Evolutionary conservation across 176 grass and related monocot species (phyloP), one percentile per base, ranked within the genome.

Genomic region (Luzula sylvatica): DNA sequence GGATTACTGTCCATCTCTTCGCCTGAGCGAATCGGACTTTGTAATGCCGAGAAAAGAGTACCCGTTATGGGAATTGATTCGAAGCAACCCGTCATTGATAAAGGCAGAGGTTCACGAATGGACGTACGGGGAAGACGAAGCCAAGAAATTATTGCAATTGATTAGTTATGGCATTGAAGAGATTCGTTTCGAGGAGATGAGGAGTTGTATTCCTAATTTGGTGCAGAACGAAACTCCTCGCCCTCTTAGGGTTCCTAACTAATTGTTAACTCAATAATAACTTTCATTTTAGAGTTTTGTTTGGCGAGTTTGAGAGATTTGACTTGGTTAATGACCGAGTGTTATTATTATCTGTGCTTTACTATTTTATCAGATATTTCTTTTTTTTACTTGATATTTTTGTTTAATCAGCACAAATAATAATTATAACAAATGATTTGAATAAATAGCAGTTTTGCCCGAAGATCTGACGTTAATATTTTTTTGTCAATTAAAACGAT

Each of bases 61-160:
- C 69, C 88, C 88, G 48, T 57, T 94, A 9, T 94, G 88, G 88
- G 79, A 83, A 16, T 71, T 94, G 41, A 81, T 94, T 56, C 9
- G 39, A 38, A 60, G 50, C 58, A 69, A 83, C 51, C 59, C 72
- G 0, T 58, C 60, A 11, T 38, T 80, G 46, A 4, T 94, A n/a
- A 72, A 78, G 46, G 83, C 79, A 0, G 83, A 83, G 78, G 60
- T 94, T 49, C 88, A 94, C 46, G 75, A 75, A 4, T 94, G 88
- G 88, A 56, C 39, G 15, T 78, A 77, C 17, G 83, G 72, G 24
- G 70, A 67, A 45, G 83, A 94, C 5, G 28, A 77, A 43, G 76
- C 75, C 21, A 74, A 50, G 23, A 83, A 59, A 25, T 63, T 95
- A 54, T 57, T 75, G 40, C 23, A 70, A 17, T 70, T 95, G 19